Evolutionary conservation across 805 yeast species (phyloP).

Genomic region (Zygosaccharomyces kombuchaensis): DNA sequence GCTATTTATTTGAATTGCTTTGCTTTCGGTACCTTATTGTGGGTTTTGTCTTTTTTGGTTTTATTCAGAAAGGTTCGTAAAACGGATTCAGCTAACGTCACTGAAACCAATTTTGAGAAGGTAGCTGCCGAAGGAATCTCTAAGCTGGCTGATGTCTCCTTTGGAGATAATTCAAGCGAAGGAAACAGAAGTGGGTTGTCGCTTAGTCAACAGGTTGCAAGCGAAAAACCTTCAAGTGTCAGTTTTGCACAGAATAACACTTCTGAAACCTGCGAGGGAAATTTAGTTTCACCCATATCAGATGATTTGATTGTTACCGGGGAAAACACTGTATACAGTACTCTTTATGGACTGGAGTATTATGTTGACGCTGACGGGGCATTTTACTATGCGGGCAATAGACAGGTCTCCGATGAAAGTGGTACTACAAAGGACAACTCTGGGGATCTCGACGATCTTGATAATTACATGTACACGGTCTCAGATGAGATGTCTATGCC

Average conservation of each 20-base stretch:
- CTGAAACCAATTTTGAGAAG: neutral
- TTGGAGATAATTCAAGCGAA: neutral
- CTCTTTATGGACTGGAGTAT: conserved; percentile 23
- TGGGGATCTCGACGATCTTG: conserved; percentile 9
- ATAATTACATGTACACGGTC: conserved; percentile 13
- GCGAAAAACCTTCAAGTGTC: neutral
- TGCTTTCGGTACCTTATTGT: conserved; percentile 11
- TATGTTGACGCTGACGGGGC: conserved; percentile 25
- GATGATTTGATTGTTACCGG: conserved; percentile 19
- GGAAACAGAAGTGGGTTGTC: neutral
- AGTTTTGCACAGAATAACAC: neutral
- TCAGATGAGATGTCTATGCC: conserved; percentile 13
- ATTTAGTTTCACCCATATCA: neutral
- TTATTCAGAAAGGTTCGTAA: conserved; percentile 6
- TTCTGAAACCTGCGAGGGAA: neutral
- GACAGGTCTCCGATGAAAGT: conserved; percentile 10
- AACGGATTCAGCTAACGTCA: neutral
- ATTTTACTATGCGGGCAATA: conserved; percentile 22
- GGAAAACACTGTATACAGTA: conserved; percentile 20
- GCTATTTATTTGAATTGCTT: conserved; percentile 16
- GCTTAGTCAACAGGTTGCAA: neutral
- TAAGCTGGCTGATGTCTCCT: neutral
- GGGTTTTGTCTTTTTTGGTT: conserved; percentile 12
- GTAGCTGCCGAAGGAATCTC: neutral
- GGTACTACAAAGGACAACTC: conserved; percentile 9